Percentiles rank a stretch among this genome's conserved stretches.
phyloP scores from a whole-genome alignment of 2,329 filamentous ascomycete species.

The Biscogniauxia mediterranea region DNA sequence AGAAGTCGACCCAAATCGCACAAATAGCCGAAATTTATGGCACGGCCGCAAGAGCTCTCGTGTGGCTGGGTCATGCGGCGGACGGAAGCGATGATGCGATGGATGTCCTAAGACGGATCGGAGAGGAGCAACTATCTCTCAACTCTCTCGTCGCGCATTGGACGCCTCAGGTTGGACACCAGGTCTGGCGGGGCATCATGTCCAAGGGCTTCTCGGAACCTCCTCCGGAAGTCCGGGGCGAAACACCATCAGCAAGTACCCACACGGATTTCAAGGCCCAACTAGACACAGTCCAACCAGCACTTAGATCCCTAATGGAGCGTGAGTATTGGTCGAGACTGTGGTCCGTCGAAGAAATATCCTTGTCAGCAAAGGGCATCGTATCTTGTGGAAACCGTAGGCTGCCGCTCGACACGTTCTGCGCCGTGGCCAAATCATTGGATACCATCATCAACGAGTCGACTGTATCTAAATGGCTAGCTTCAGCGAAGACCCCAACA shows the following conservation, averaged over 20 bases:
- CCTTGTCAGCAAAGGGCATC: slow-evolving; percentile 15
- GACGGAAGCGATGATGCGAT: slow-evolving; percentile 23
- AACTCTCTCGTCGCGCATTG: slow-evolving; percentile 17
- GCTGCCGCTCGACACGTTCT: slow-evolving; percentile 19
- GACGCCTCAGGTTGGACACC: slow-evolving; percentile 14
- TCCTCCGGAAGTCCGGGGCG: slow-evolving; percentile 2
- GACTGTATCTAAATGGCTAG: slow-evolving; percentile 24
- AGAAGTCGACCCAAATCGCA: slow-evolving; percentile 23
- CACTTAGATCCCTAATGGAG: slow-evolving; percentile 21
- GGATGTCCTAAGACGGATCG: slow-evolving; percentile 17
- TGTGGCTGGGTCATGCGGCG: slow-evolving; percentile 19
- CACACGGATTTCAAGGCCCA: slow-evolving; percentile 12
- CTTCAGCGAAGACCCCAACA: slow-evolving; percentile 9
- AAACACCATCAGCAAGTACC: neutral
- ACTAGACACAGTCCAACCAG: slow-evolving; percentile 16
- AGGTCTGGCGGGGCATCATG: slow-evolving; percentile 1
- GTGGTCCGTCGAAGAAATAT: slow-evolving; percentile 22
- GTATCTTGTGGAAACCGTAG: slow-evolving; percentile 19
- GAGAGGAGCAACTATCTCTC: slow-evolving; percentile 19
- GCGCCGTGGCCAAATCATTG: slow-evolving; percentile 17
- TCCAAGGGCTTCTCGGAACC: slow-evolving; percentile 9
- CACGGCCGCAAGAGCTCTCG: slow-evolving; percentile 15
- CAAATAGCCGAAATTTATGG: slow-evolving; percentile 19
- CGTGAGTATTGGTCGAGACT: slow-evolving; percentile 22
- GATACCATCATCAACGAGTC: slow-evolving; percentile 25